These are phyloP conservation scores for Mortierella sp. DNA, from an alignment of 371 early-diverging fungal species.

Conservation along the genomic window DNA sequence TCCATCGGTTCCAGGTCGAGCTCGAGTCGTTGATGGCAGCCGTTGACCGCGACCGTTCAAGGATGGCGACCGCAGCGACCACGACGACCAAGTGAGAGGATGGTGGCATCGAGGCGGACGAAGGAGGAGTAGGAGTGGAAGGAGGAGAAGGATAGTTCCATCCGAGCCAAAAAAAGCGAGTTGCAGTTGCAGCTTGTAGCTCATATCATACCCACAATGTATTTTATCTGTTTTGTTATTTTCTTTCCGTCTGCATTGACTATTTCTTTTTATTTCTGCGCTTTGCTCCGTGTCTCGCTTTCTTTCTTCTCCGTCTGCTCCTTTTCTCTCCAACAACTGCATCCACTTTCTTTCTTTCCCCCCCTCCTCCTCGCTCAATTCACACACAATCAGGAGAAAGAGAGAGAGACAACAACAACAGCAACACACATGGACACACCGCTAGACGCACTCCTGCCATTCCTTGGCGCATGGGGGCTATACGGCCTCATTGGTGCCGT, in stretches of 20 bases:
- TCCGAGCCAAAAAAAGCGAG: not conserved
- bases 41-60: conserved; percentile 46
- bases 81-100: conserved; percentile 26
- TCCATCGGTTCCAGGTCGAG: conserved; percentile 55
- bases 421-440: not conserved
- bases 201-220: conserved; percentile 5
- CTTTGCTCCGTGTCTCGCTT: not conserved
- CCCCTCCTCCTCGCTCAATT: not conserved
- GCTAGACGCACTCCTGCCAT: conserved; percentile 22
- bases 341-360: not conserved
- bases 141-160: not conserved
- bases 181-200: not conserved
- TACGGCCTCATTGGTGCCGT: conserved; percentile 34
- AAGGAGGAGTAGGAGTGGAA: not conserved
- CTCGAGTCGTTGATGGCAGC: conserved; percentile 53
- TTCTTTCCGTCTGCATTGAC: not conserved
- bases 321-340: not conserved
- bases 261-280: not conserved
- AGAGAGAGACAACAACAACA: not conserved
- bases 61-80: conserved; percentile 38
- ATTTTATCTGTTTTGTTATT: conserved; percentile 7
- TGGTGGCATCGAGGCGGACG: not conserved
- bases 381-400: not conserved
- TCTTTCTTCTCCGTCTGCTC: not conserved
- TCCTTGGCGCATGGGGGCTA: conserved; percentile 31